Conservation (phyloP, 1,284 basidiomycete genomes). For the Ceratobasidium sp. region DNA sequence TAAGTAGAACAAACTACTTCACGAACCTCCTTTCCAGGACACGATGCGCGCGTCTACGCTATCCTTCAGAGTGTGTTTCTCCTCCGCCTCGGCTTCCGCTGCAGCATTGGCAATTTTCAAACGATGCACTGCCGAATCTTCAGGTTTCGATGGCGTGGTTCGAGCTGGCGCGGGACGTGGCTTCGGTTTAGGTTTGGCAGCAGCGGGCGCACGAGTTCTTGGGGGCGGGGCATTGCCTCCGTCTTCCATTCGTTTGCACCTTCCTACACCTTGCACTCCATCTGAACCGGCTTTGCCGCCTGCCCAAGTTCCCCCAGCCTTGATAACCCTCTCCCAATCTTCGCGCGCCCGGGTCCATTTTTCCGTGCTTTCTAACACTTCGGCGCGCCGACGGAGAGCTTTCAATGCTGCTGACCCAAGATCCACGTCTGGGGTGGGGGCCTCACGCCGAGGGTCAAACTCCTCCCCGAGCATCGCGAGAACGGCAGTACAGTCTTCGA, state of each 20-base stretch:
- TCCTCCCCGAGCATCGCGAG: conserved; percentile 63
- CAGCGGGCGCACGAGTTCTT: conserved; percentile 47
- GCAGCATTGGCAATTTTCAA: conserved; percentile 74
- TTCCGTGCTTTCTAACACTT: conserved; percentile 88
- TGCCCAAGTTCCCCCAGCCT: conserved; percentile 69
- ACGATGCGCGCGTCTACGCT: conserved; percentile 79
- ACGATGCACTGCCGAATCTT: conserved; percentile 70
- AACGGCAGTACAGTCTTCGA: conserved; percentile 75
- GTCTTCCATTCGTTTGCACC: conserved; percentile 77
- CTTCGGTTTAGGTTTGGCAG: conserved; percentile 54
- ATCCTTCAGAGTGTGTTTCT: conserved; percentile 83
- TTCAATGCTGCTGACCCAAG: conserved; percentile 85
- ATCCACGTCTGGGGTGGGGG: conserved; percentile 57
- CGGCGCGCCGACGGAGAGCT: conserved; percentile 85
- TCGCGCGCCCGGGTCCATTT: conserved; percentile 86
- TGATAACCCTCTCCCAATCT: conserved; percentile 83
- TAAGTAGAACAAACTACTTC: not conserved
- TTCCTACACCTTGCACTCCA: conserved; percentile 74
- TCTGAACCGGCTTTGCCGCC: conserved; percentile 65
- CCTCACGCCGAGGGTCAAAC: conserved; percentile 68
- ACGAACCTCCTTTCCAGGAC: conserved; percentile 78
- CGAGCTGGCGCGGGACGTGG: conserved; percentile 51
- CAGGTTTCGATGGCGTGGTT: conserved; percentile 57
- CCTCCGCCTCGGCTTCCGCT: conserved; percentile 82
- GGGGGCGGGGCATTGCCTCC: conserved; percentile 49